Base-by-base conservation (phyloP, 179 eudicot genomes). In the Patellifolia procumbens region DNA sequence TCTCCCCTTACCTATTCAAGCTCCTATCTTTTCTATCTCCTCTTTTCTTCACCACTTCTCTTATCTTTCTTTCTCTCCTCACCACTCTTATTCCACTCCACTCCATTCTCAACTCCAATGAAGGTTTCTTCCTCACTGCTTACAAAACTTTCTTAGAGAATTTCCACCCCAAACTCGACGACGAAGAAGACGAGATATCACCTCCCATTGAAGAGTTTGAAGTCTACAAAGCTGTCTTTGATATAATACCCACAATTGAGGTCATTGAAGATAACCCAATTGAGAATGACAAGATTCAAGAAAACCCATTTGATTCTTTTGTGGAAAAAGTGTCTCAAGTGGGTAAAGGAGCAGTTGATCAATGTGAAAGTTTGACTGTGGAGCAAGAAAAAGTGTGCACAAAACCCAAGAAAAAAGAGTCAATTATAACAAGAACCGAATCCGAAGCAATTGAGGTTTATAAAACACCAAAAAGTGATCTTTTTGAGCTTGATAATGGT, bases 1-100 rank as follows among this genome's bases (percentile, higher is more conserved):
- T 91, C 91, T 92, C 86, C 0, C 98, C 92, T 26, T 91, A 88
- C 86, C 81, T 92, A 24, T 59, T 88, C 69, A 91, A 90, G 78
- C 87, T 94, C 75, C 49, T 90, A 15, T 88, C 89, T 26, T 92
- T 86, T 53, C 87, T 92, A 19, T 87, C 92, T 24, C 97, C 97
- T 75, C 88, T 89, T 15, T 83, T 91, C 83, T 55, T 91, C 85
- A 86, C 92, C 70, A 89, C 88, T 8, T 73, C 76, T 45, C 93
- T 91, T 59, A 83, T 92, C 71, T 58, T 82, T 22, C 79, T 86
- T 32, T 77, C 87, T 43, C 81, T 89, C 42, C 68, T 83, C 71
- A 74, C 88, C 52, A 76, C 78, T 45, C n/a, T 87, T 17, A 58
- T 80, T 32, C 85, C 60, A 26, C 78, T 73, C 1, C 31, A 55